Evolutionary conservation across 148 eudicot species (phyloP).

Genomic region (Arbutus unedo): DNA sequence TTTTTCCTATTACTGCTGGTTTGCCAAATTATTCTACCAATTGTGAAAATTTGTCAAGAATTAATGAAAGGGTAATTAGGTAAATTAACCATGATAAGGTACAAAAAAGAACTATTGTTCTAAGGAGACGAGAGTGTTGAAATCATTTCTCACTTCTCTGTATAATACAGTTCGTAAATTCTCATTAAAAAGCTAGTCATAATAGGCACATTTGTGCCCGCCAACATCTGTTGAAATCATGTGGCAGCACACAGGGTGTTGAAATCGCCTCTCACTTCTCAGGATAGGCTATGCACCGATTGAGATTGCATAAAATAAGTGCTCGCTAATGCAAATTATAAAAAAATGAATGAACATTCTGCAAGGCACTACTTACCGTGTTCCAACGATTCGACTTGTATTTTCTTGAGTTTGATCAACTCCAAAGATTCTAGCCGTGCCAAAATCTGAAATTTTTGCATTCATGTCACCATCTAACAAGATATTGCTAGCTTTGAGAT

Average conservation of each 20-base stretch:
- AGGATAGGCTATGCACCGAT: not conserved
- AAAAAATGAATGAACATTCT: not conserved
- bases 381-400: conserved; percentile 29
- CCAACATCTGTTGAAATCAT: too few relatives aligned
- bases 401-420: conserved; percentile 16
- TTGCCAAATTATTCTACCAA: not conserved
- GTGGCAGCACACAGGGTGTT: too few relatives aligned
- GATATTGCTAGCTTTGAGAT: conserved; percentile 6
- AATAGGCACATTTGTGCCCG: not conserved
- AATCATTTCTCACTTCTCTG: not conserved
- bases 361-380: conserved; percentile 32
- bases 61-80: not conserved
- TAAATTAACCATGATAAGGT: not conserved
- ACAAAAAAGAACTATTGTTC: not conserved
- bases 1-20: not conserved
- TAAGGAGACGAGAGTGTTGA: not conserved
- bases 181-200: too few relatives aligned
- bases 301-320: not conserved
- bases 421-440: not conserved
- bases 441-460: conserved; percentile 23
- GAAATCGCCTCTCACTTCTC: too few relatives aligned
- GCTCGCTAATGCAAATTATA: not conserved
- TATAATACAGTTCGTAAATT: not conserved
- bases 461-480: conserved; percentile 23
- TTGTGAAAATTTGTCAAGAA: not conserved